A percentile compares a stretch with the other conserved stretches of the same genome.
These are phyloP conservation scores for Cerrena zonata DNA, from an alignment of 1,284 basidiomycete genomes.

Conservation along the genomic window DNA sequence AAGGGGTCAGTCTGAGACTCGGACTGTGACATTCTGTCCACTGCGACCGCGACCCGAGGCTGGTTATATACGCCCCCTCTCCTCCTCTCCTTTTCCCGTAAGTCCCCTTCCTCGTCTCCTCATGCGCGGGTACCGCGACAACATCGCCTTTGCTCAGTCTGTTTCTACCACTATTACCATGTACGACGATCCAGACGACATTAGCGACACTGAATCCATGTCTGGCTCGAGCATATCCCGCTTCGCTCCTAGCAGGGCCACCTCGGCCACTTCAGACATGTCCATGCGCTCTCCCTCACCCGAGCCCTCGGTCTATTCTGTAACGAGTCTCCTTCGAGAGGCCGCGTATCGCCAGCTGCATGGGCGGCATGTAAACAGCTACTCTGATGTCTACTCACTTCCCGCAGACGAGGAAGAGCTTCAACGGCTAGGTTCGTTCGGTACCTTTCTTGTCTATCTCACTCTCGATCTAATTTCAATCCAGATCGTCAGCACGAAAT, in stretches of 20 bases:
- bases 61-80: neutral
- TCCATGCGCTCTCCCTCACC: slow-evolving; percentile 59
- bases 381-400: slow-evolving; percentile 69
- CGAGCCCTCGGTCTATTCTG: slow-evolving; percentile 58
- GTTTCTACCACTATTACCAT: neutral
- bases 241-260: slow-evolving; percentile 35
- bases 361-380: slow-evolving; percentile 66
- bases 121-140: neutral
- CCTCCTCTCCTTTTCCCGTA: neutral
- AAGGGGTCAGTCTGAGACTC: neutral
- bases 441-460: neutral
- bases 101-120: neutral
- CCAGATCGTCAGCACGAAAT: slow-evolving; percentile 64
- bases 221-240: slow-evolving; percentile 26
- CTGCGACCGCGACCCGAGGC: neutral
- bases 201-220: slow-evolving; percentile 33
- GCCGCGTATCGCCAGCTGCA: slow-evolving; percentile 59
- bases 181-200: slow-evolving; percentile 16
- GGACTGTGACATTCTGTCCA: neutral
- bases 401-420: slow-evolving; percentile 74
- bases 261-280: slow-evolving; percentile 39
- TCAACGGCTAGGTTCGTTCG: slow-evolving; percentile 53
- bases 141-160: neutral
- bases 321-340: slow-evolving; percentile 57
- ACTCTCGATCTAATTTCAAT: neutral